Base-by-base conservation (phyloP, 2,329 filamentous ascomycete genomes). In the Colletotrichum spaethianum region DNA sequence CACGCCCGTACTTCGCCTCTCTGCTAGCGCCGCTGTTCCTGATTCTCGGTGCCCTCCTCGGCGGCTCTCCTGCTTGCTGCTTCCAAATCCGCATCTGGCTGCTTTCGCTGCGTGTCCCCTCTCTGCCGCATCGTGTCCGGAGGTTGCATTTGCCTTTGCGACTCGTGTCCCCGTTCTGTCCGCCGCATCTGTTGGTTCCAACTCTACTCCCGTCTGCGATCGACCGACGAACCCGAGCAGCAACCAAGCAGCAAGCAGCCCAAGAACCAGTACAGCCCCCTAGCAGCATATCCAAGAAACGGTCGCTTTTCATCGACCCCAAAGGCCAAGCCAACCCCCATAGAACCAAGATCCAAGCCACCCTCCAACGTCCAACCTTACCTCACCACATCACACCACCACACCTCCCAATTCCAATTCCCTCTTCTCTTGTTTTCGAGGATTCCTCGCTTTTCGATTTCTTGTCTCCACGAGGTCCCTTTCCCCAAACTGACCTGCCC, bases 321-420 rank as follows among this genome's bases (percentile, higher is more conserved):
- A 26, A 78, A 73, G 67, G 76, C 76, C 31, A 66, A 62, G 23
- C 36, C 16, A 36, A 36, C 4, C 33, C 66, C 18, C 62, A n/a
- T n/a, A 65, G 18, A 63, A 63, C 8, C 64, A 63, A 70, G 55
- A 61, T 61, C 62, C 53, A 70, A 69, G 63, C 70, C 69, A 72
- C 59, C 38, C 33, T 55, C 36, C 40, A 59, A 59, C 52, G 50
- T 63, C 64, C 56, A 28, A 57, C 36, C 44, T 28, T 18, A 40
- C 44, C n/a, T n/a, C 46, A 60, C 53, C 42, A 28, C 42, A 53
- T 18, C 52, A 31, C 42, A 18, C 20, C n/a, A 38, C 42, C 53
- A 31, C n/a, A n/a, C 20, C 55, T 38, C 64, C 55, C 62, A 33
- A 38, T 69, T 5, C 67, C 62, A 16, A n/a, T 61, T 52, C 4